Percentiles rank a stretch among this genome's conserved stretches.
These are phyloP conservation scores for Quercus lobata DNA, from an alignment of 331 rosid species.

Conservation along the genomic window DNA sequence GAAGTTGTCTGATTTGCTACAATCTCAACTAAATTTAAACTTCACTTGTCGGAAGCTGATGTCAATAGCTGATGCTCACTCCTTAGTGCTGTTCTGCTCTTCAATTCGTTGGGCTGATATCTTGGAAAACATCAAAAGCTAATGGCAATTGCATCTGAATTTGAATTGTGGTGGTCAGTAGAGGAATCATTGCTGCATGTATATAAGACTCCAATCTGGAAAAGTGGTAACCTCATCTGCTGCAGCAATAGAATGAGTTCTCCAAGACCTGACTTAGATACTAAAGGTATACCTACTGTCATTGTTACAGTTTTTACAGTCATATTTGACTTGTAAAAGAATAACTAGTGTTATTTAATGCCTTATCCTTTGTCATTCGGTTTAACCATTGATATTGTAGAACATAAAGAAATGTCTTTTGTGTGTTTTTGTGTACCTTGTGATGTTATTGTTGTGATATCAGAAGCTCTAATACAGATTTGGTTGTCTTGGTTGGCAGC, in stretches of 20 bases:
- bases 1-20: slow-evolving; percentile 84
- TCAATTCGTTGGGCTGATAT: slow-evolving; percentile 70
- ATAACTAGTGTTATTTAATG: too few species aligned
- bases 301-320: too few species aligned
- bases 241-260: slow-evolving; percentile 89
- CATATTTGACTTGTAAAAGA: too few species aligned
- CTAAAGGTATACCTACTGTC: slow-evolving; percentile 50
- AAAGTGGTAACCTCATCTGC: slow-evolving; percentile 79
- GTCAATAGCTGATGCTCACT: slow-evolving; percentile 81
- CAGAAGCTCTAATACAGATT: too few species aligned
- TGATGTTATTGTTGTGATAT: too few species aligned
- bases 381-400: too few species aligned
- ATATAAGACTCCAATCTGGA: slow-evolving; percentile 78
- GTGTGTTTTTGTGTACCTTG: too few species aligned
- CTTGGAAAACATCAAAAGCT: slow-evolving; percentile 84
- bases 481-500: too few species aligned
- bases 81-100: slow-evolving; percentile 68
- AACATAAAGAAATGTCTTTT: too few species aligned
- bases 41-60: slow-evolving; percentile 60
- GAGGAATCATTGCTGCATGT: slow-evolving; percentile 91
- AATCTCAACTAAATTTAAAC: slow-evolving; percentile 80
- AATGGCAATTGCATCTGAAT: slow-evolving; percentile 78
- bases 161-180: slow-evolving; percentile 82
- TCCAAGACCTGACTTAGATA: slow-evolving; percentile 78
- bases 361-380: too few species aligned